These are phyloP conservation scores for Colletotrichum agaves DNA, from an alignment of 2,329 filamentous ascomycete species.

Conservation along the genomic window DNA sequence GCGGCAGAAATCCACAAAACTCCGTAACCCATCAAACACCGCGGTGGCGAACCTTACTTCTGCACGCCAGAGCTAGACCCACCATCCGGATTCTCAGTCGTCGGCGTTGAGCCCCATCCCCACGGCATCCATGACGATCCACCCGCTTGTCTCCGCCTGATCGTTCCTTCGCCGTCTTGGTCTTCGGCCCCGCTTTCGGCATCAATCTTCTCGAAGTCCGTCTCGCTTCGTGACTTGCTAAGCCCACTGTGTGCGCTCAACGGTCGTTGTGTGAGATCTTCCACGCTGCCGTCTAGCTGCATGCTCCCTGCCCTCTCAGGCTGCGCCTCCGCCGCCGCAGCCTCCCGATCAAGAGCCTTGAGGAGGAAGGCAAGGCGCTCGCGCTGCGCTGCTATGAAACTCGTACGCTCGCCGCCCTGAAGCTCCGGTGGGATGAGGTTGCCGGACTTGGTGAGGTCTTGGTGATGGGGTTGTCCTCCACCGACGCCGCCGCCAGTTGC, in stretches of 20 bases:
- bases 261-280: conserved; percentile 50
- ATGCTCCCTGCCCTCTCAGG: conserved; percentile 30
- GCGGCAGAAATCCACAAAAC: conserved; percentile 40
- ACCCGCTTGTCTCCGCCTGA: conserved; percentile 46
- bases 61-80: conserved; percentile 54
- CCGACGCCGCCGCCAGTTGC: conserved; percentile 60
- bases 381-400: conserved; percentile 81
- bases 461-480: conserved; percentile 49
- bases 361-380: conserved; percentile 81
- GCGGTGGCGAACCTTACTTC: conserved; percentile 36
- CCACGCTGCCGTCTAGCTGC: conserved; percentile 36
- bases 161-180: conserved; percentile 49
- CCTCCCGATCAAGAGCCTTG: conserved; percentile 82
- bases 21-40: conserved; percentile 34
- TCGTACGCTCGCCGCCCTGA: conserved; percentile 72
- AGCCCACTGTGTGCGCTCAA: conserved; percentile 67
- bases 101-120: conserved; percentile 50
- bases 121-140: conserved; percentile 62
- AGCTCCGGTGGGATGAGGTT: conserved; percentile 76
- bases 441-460: conserved; percentile 44
- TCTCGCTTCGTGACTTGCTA: conserved; percentile 85
- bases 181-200: conserved; percentile 72
- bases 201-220: conserved; percentile 90
- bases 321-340: conserved; percentile 64
- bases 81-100: conserved; percentile 38